Conservation (phyloP, 148 eudicot species). For the Cornus florida region DNA sequence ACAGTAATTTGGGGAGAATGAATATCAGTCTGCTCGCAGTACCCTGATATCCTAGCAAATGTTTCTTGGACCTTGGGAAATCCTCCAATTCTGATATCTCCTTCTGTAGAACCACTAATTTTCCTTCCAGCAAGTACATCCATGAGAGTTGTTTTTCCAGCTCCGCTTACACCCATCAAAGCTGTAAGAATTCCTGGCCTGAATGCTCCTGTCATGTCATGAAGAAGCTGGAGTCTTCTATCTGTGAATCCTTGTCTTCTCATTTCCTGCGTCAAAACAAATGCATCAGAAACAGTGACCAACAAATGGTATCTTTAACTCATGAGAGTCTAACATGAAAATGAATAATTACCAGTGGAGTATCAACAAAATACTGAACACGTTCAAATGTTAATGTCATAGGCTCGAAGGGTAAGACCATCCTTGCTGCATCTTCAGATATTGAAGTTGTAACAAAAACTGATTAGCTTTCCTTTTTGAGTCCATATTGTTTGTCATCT, state of each 20-base stretch:
- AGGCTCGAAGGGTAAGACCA: slow-evolving; percentile 20
- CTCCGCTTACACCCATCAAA: slow-evolving; percentile 44
- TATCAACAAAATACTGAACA: neutral
- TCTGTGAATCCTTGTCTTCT: slow-evolving; percentile 15
- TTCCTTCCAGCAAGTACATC: slow-evolving; percentile 44
- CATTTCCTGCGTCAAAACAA: slow-evolving; percentile 23
- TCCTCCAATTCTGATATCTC: slow-evolving; percentile 35
- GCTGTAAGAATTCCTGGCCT: slow-evolving; percentile 39
- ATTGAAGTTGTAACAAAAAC: too few relatives aligned
- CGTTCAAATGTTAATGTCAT: neutral
- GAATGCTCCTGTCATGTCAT: slow-evolving; percentile 28
- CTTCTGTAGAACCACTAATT: slow-evolving; percentile 31
- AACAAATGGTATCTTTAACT: neutral
- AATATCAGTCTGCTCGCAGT: slow-evolving; percentile 38
- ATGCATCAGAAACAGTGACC: neutral
- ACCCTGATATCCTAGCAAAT: slow-evolving; percentile 37
- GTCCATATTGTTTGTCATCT: neutral
- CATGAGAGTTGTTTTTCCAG: slow-evolving; percentile 41
- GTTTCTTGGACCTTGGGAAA: slow-evolving; percentile 33
- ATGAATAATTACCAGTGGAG: neutral
- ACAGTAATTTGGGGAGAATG: slow-evolving; percentile 41
- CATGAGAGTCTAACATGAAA: neutral
- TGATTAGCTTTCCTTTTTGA: too few relatives aligned
- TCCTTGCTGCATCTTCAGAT: neutral
- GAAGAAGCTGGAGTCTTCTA: slow-evolving; percentile 26